Evolutionary conservation across 768 basidiomycete species (phyloP), one percentile per base, ranked within the genome.

Genomic region (Termitomyces sp.): DNA sequence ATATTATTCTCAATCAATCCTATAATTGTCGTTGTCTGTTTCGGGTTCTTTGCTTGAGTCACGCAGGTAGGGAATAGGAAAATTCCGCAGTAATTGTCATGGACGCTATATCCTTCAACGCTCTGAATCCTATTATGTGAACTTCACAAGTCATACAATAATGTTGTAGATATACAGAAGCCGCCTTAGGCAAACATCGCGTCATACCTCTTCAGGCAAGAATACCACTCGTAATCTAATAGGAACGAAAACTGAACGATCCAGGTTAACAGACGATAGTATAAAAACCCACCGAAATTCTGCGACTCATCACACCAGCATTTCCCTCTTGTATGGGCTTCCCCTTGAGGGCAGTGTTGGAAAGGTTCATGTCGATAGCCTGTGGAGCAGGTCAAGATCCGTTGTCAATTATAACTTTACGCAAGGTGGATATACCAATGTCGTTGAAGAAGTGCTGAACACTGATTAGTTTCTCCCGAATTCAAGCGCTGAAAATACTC

Each of bases 321-420:
- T 67, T 89, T 93, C 35, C 92, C 92, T 58, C 78, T 79, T 49
- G 76, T 75, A 72, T 94, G 92, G 7, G 81, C 69, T n/a, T 77
- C 81, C n/a, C 85, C 87, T 71, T 86, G 83, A 0, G 89, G 88
- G 69, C 95, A 94, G 70, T 94, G 93, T 70, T 94, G 91, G 83
- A 98, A 98, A 11, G 94, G 93, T 63, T 92, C 87, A 65, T 98
- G 95, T 34, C 86, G 81, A 69, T 97, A 98, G 4, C 87, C 65
- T 66, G 27, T 48, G 32, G 37, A 43, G 47, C 23, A 42, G 32
- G 0, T 19, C 31, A 55, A 34, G 31, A 31, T 12, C 21, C 49
- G 12, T 17, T 40, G 38, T 32, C 17, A 19, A 27, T 16, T 16
- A 51, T 45, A 29, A 17, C 23, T 37, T 8, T 46, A 21, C 10